Percentiles rank a stretch among this genome's conserved stretches.
Evolutionary conservation across 1,284 basidiomycete genomes (phyloP).

Genomic region (Puccinia hordei): DNA sequence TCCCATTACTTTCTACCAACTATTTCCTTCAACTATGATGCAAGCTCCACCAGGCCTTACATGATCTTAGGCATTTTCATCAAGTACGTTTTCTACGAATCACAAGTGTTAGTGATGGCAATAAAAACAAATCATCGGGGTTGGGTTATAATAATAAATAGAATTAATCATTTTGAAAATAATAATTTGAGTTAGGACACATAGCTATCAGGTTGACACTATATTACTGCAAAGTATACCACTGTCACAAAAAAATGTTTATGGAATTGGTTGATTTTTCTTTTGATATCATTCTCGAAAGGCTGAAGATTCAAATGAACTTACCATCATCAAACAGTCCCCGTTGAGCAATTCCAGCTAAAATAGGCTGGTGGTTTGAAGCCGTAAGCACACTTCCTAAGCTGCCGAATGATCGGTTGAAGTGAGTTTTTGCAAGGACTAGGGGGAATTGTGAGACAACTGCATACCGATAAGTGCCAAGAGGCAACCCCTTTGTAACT

Average conservation of each 20-base stretch:
- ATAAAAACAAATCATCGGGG: too few species aligned
- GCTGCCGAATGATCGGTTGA: not conserved
- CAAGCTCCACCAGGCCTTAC: too few species aligned
- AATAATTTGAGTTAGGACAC: not conserved
- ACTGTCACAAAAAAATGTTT: not conserved
- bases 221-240: constrained; percentile 11
- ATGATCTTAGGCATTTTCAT: too few species aligned
- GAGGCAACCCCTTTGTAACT: constrained; percentile 24
- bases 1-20: too few species aligned
- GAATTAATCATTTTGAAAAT: not conserved
- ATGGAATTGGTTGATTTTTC: not conserved
- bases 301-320: not conserved
- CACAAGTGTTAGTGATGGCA: too few species aligned
- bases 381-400: constrained; percentile 17
- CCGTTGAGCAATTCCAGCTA: constrained; percentile 36
- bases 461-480: constrained; percentile 39
- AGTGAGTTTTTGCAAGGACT: not conserved
- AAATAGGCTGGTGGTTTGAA: constrained; percentile 34
- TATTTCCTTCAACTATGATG: too few species aligned
- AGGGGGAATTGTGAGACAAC: not conserved
- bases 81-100: too few species aligned
- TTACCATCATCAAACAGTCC: constrained; percentile 40
- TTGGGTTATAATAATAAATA: not conserved
- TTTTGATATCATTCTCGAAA: not conserved
- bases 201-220: not conserved